Evolutionary conservation across 768 basidiomycete genomes (phyloP).

Genomic region (Tulasnella sp.): DNA sequence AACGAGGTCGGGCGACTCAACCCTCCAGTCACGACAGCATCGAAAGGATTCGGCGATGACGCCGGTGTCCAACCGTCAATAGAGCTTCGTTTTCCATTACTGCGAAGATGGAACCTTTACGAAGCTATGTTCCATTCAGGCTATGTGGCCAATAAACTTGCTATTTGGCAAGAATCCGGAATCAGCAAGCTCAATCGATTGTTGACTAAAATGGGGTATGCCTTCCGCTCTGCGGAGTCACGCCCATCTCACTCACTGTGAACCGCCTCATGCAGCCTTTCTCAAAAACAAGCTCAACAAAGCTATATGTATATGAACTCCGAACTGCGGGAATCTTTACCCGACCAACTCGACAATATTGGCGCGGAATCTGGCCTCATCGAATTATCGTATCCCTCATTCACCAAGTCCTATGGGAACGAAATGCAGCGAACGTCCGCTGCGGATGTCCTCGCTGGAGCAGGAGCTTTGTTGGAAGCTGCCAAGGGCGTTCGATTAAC

Average conservation of each 20-base stretch:
- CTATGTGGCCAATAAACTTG: slow-evolving; percentile 91
- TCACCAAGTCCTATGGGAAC: slow-evolving; percentile 88
- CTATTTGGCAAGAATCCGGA: slow-evolving; percentile 94
- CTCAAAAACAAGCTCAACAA: slow-evolving; percentile 90
- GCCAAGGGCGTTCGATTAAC: slow-evolving; percentile 88
- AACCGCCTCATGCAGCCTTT: slow-evolving; percentile 57
- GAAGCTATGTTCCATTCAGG: slow-evolving; percentile 98
- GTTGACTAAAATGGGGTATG: slow-evolving; percentile 97
- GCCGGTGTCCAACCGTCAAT: slow-evolving; percentile 73
- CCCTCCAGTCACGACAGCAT: slow-evolving; percentile 42
- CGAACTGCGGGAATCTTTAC: slow-evolving; percentile 77
- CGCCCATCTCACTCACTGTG: neutral
- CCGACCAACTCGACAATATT: slow-evolving; percentile 77
- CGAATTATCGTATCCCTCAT: slow-evolving; percentile 90
- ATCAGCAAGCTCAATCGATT: slow-evolving; percentile 84
- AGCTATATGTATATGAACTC: slow-evolving; percentile 94
- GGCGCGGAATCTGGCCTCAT: slow-evolving; percentile 94
- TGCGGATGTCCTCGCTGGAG: slow-evolving; percentile 87
- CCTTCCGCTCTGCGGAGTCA: slow-evolving; percentile 25
- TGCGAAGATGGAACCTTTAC: slow-evolving; percentile 96
- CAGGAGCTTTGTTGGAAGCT: slow-evolving; percentile 82
- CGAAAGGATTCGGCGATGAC: slow-evolving; percentile 65
- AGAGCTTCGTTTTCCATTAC: slow-evolving; percentile 90
- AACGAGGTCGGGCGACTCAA: slow-evolving; percentile 95
- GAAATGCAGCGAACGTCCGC: slow-evolving; percentile 83